Conservation (phyloP, 23 red algal species). For the Gracilaria vermiculophylla region DNA sequence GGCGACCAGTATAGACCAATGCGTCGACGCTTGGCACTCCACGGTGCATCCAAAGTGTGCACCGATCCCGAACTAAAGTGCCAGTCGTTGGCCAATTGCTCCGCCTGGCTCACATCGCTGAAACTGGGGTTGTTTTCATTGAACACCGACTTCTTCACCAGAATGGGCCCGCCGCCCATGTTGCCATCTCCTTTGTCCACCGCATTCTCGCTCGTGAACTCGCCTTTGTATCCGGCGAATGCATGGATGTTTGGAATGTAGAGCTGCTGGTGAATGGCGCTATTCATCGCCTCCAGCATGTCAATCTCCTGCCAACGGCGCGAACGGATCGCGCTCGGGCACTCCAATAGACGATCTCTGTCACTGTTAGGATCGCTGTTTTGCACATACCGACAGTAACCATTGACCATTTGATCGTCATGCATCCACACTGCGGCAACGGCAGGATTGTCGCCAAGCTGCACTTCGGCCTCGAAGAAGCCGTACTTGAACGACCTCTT, state of each 20-base stretch:
- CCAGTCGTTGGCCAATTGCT: conserved; percentile 12
- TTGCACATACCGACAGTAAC: background rate
- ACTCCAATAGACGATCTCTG: background rate
- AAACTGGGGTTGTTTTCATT: conserved; percentile 10
- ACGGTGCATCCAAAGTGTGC: conserved; percentile 1
- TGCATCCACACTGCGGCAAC: conserved; percentile 33
- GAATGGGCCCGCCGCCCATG: conserved; percentile 30
- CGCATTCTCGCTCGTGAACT: conserved; percentile 9
- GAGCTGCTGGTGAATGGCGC: background rate
- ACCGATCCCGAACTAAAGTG: conserved; percentile 25
- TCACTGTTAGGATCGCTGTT: background rate
- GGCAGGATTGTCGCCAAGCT: background rate
- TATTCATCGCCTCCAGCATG: conserved; percentile 43
- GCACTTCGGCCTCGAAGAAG: conserved; percentile 20
- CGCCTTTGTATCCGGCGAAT: conserved; percentile 31
- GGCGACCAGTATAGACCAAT: conserved; percentile 32
- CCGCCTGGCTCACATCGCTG: background rate
- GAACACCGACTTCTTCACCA: background rate
- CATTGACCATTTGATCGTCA: conserved; percentile 36
- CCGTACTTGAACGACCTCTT: conserved; percentile 17
- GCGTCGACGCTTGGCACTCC: background rate
- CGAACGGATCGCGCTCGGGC: conserved; percentile 10
- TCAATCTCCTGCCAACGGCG: conserved; percentile 41
- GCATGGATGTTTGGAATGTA: conserved; percentile 26
- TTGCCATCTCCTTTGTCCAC: background rate